Percentiles rank a stretch among this genome's conserved stretches.
phyloP scores from a whole-genome alignment of 2,329 filamentous ascomycete genomes.

The Aspergillus sp. region DNA sequence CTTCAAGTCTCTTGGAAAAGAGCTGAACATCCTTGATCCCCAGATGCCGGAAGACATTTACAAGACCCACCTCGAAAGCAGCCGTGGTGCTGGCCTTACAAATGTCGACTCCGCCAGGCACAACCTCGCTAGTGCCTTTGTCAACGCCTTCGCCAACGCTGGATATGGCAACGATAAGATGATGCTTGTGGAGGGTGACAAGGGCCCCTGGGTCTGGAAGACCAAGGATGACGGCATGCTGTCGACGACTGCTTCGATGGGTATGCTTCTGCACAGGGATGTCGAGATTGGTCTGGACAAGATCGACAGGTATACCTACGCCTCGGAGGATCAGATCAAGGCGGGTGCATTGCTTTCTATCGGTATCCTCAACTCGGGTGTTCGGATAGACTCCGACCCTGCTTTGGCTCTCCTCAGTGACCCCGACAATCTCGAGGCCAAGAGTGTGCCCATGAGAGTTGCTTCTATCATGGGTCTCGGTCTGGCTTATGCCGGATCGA shows the following conservation, averaged over 20 bases:
- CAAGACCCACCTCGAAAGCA: constrained; percentile 97
- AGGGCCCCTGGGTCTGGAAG: constrained; percentile 97
- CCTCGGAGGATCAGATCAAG: constrained; percentile 78
- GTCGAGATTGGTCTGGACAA: constrained; percentile 88
- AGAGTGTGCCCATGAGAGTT: constrained; percentile 75
- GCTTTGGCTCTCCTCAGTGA: constrained; percentile 85
- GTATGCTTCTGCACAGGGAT: constrained; percentile 90
- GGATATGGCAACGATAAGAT: constrained; percentile 96
- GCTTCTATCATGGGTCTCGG: constrained; percentile 95
- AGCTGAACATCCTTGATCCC: constrained; percentile 93
- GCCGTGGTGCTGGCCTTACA: constrained; percentile 85
- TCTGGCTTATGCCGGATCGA: constrained; percentile 89
- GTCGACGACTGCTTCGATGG: constrained; percentile 90
- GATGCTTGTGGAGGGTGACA: constrained; percentile 88
- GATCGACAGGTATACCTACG: constrained; percentile 92
- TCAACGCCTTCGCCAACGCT: constrained; percentile 95
- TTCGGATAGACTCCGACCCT: constrained; percentile 85
- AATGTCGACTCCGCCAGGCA: constrained; percentile 94
- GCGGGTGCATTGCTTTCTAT: constrained; percentile 91
- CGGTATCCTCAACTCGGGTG: constrained; percentile 93
- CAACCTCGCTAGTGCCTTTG: constrained; percentile 92
- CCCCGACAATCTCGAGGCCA: constrained; percentile 73
- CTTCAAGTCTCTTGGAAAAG: constrained; percentile 91
- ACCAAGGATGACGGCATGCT: constrained; percentile 98
- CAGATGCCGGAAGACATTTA: constrained; percentile 99